Base-by-base conservation (phyloP, 1,284 basidiomycete genomes). In the Ustilago trichophora region DNA sequence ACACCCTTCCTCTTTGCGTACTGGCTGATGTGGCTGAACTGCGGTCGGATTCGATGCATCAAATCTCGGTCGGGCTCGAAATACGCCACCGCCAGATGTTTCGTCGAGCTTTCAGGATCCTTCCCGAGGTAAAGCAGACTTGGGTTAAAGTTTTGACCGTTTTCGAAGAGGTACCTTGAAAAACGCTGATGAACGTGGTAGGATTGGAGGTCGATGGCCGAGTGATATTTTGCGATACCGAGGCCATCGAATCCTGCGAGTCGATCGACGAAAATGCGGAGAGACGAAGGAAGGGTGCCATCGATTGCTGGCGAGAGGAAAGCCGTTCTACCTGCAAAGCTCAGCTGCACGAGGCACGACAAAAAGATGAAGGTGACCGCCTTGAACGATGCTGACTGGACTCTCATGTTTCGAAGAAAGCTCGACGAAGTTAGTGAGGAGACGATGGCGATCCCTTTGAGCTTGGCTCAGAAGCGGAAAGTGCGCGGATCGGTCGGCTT, bases 31-130 rank as follows among this genome's bases (percentile, higher is more conserved):
- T 6, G 8, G 8, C 24, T 22, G 6, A 5, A n/a, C 12, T 19
- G 0, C 4, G 40, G 49, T 3, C 13, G 16, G 8, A 51, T 18
- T 3, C 19, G 49, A 24, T 36, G 7, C 5, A 29, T 16, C 16
- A 51, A 26, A 3, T 10, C 10, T 3, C n/a, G 11, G 25, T 31
- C 25, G 7, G 49, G 49, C 16, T 22, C 15, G n/a, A 34, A 43
- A 24, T 26, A n/a, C 10, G 47, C 37, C 9, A 34, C 49, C 5
- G 26, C 49, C 10, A 51, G 41, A 16, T 43, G 34, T 11, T 22
- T 27, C 5, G 5, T 11, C 3, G 25, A n/a, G 2, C 18, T 11
- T 3, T 6, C 21, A 10, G 32, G 24, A n/a, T 36, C 32, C 5
- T 11, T 6, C 3, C 32, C 25, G 24, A 51, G 19, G n/a, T 36